Conservation (phyloP, 129 eudicot genomes). For the Lonicera japonica region DNA sequence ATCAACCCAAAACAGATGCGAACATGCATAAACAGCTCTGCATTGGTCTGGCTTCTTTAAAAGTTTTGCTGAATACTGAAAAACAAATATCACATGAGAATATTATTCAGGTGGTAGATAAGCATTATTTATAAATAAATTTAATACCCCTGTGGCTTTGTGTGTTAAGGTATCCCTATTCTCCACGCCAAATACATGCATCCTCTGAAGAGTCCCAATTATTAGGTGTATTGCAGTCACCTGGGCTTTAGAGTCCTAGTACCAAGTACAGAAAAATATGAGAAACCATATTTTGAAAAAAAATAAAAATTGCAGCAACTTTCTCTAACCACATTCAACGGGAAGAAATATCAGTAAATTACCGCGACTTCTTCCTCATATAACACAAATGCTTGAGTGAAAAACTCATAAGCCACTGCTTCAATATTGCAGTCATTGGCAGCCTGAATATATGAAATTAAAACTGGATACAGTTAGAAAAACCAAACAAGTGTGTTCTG, state of each 20-base stretch:
- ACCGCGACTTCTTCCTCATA: slow-evolving; percentile 99
- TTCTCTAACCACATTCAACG: neutral
- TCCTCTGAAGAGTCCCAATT: slow-evolving; percentile 92
- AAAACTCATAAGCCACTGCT: slow-evolving; percentile 93
- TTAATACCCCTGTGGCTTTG: slow-evolving; percentile 98
- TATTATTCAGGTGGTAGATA: neutral
- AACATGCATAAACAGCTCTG: slow-evolving; percentile 96
- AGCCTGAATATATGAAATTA: slow-evolving; percentile 44
- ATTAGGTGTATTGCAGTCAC: slow-evolving; percentile 94
- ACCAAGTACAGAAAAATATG: slow-evolving; percentile 1
- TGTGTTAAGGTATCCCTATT: slow-evolving; percentile 94
- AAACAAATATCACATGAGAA: slow-evolving; percentile 8
- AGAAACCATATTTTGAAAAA: neutral
- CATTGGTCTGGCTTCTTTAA: slow-evolving; percentile 96
- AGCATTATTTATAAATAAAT: neutral
- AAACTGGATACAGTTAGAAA: neutral
- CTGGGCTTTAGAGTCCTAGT: slow-evolving; percentile 95
- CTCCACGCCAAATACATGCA: slow-evolving; percentile 90
- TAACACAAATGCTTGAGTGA: slow-evolving; percentile 89
- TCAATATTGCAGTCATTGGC: slow-evolving; percentile 96
- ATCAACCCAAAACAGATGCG: slow-evolving; percentile 98
- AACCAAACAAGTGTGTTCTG: neutral
- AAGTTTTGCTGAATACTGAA: slow-evolving; percentile 97
- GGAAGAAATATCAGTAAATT: slow-evolving; percentile 16
- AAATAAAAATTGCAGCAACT: neutral